These are phyloP conservation scores for Colletotrichum filicis DNA, from an alignment of 2,329 filamentous ascomycete species.

Conservation along the genomic window DNA sequence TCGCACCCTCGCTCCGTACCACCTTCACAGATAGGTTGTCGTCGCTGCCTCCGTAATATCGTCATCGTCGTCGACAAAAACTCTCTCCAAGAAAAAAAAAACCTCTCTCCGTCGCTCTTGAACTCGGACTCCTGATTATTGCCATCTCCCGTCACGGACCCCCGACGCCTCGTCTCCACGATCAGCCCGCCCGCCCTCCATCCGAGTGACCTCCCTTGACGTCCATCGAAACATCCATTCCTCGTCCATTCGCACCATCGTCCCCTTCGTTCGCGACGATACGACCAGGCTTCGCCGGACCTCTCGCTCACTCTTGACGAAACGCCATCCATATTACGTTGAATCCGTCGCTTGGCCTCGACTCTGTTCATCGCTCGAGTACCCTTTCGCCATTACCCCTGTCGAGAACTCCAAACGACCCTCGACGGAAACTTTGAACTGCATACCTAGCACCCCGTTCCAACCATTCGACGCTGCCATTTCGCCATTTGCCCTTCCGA, in stretches of 20 bases:
- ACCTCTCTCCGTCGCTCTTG: background rate
- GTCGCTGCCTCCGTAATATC: background rate
- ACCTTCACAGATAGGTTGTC: background rate
- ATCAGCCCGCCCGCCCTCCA: background rate
- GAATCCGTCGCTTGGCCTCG: background rate
- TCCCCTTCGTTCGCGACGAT: constrained; percentile 10
- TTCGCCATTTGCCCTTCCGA: background rate
- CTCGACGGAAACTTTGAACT: background rate
- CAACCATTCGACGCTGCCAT: background rate
- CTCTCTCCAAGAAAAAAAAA: background rate
- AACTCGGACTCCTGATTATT: constrained; percentile 1
- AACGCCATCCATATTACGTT: background rate
- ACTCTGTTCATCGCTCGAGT: constrained; percentile 1
- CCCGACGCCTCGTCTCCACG: constrained; percentile 7
- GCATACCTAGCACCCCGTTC: background rate
- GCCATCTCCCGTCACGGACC: background rate
- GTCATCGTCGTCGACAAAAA: background rate
- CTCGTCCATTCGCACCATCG: constrained; percentile 1
- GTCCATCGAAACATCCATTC: constrained; percentile 7
- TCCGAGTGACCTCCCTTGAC: constrained; percentile 2
- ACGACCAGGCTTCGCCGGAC: background rate
- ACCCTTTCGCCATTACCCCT: background rate
- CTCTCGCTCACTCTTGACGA: background rate
- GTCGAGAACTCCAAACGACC: background rate
- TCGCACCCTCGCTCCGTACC: constrained; percentile 32